phyloP scores from a whole-genome alignment of 164 flowering plant genomes.

The Warburgia ugandensis region DNA sequence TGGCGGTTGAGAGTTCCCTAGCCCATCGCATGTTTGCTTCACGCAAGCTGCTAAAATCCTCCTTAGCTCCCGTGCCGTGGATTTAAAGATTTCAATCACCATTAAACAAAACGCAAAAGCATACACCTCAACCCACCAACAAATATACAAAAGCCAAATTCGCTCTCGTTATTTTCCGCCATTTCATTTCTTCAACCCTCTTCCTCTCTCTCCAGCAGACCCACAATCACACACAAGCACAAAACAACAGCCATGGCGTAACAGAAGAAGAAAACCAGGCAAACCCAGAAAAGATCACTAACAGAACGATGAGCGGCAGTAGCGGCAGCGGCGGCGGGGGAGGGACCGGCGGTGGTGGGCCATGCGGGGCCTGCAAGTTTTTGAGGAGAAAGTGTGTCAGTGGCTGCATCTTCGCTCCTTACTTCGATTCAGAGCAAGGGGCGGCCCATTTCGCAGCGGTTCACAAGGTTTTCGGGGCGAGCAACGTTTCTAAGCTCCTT shows the following conservation, averaged over 20 bases:
- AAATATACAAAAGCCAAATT: background rate
- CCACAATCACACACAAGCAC: background rate
- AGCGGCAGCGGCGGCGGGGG: conserved; percentile 25
- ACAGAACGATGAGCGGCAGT: conserved; percentile 31
- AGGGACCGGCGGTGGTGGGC: conserved; percentile 51
- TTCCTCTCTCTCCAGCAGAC: background rate
- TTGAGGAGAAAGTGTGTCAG: conserved; percentile 77
- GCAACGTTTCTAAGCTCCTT: conserved; percentile 87
- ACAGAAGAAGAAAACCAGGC: background rate
- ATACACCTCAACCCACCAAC: background rate
- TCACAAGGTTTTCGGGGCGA: conserved; percentile 95
- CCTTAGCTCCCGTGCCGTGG: conserved; percentile 56
- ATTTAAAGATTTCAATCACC: conserved; percentile 49
- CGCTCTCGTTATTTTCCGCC: background rate
- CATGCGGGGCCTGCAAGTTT: conserved; percentile 97
- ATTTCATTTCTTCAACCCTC: background rate
- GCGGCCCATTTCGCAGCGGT: conserved; percentile 92
- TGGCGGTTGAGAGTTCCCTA: conserved; percentile 20
- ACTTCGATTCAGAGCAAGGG: conserved; percentile 93
- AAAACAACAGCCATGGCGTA: background rate
- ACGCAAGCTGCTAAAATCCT: conserved; percentile 76
- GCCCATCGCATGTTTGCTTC: conserved; percentile 87
- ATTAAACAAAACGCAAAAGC: conserved; percentile 3
- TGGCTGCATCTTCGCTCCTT: conserved; percentile 90
- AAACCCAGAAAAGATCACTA: background rate